phyloP scores from a whole-genome alignment of 345 rosid genomes.

The Lenwebbia sp. region DNA sequence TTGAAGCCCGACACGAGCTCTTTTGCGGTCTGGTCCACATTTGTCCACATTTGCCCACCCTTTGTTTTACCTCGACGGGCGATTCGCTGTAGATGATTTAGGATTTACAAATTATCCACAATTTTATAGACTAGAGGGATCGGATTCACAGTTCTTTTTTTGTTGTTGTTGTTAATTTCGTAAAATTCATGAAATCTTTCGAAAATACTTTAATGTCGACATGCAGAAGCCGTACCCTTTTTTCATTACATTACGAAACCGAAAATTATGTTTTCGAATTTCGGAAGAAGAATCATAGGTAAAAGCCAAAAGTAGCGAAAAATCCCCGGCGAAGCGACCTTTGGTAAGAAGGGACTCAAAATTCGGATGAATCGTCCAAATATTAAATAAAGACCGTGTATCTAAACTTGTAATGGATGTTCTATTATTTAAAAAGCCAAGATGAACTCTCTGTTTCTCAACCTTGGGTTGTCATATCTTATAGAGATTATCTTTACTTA shows the following conservation, averaged over 20 bases:
- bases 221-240: neutral
- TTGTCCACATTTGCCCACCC: neutral
- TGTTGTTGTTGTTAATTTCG: too few relatives aligned
- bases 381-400: neutral
- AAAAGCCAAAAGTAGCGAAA: neutral
- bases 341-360: neutral
- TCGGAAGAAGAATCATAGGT: neutral
- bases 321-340: fast-evolving
- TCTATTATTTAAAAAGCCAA: too few relatives aligned
- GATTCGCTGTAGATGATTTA: neutral
- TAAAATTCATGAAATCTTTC: too few relatives aligned
- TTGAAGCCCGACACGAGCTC: neutral
- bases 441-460: neutral
- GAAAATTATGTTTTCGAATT: neutral
- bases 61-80: neutral
- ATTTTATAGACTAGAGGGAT: neutral
- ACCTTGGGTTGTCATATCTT: neutral
- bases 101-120: neutral
- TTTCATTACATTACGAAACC: neutral
- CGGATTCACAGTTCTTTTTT: neutral
- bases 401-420: neutral
- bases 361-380: neutral
- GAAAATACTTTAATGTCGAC: too few relatives aligned
- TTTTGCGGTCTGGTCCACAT: neutral
- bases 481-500: neutral